Conservation (phyloP, 805 yeast species). For the Hanseniaspora lindneri region DNA sequence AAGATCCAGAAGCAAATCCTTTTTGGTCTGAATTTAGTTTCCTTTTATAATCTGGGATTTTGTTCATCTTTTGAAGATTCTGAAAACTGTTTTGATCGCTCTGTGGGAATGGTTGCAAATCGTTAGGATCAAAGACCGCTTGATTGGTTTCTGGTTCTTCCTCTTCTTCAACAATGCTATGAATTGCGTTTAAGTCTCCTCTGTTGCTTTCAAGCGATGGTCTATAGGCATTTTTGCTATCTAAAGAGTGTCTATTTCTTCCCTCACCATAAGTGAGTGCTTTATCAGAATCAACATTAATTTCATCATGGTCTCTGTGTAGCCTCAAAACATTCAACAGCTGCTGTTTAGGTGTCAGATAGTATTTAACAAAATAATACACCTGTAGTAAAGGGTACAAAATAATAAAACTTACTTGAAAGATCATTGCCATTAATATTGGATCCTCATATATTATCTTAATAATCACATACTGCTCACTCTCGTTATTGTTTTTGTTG, state of each 20-base stretch:
- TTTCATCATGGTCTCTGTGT: slow-evolving; percentile 1
- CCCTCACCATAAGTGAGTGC: too few relatives aligned
- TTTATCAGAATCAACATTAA: slow-evolving; percentile 1
- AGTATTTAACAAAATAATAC: slow-evolving; percentile 11
- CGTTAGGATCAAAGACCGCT: slow-evolving; percentile 11
- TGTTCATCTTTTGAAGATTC: not conserved
- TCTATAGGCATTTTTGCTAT: not conserved
- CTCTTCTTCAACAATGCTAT: not conserved
- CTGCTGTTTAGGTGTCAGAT: slow-evolving; percentile 12
- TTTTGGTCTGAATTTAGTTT: too few relatives aligned
- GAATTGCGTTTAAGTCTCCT: not conserved
- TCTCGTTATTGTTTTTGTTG: not conserved
- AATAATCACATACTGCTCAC: not conserved
- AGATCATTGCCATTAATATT: slow-evolving; percentile 19
- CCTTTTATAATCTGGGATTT: not conserved
- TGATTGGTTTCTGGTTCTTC: not conserved
- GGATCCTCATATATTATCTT: slow-evolving; percentile 16
- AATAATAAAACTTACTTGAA: slow-evolving; percentile 22
- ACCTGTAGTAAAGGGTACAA: slow-evolving; percentile 20
- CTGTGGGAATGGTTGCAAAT: slow-evolving; percentile 13
- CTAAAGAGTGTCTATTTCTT: not conserved
- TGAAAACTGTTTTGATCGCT: not conserved
- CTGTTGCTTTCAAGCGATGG: not conserved
- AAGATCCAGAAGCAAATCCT: too few relatives aligned
- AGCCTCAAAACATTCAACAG: slow-evolving; percentile 1